These are phyloP conservation scores for Melastoma malabathricum DNA, from an alignment of 345 rosid genomes.

Conservation along the genomic window DNA sequence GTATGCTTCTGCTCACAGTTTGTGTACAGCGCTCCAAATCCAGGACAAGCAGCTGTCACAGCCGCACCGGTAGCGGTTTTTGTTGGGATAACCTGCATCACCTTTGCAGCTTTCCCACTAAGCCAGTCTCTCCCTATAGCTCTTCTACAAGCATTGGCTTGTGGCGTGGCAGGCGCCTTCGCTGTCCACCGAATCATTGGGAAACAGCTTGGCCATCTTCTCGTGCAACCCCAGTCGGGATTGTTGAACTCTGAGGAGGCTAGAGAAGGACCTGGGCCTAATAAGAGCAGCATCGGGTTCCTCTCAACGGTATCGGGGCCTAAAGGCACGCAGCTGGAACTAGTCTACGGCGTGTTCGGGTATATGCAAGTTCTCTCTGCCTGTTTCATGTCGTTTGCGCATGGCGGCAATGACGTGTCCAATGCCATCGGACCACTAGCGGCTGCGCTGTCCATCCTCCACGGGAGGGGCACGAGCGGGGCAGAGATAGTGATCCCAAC, in stretches of 20 bases:
- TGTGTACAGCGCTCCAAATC: conserved; percentile 88
- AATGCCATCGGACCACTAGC: conserved; percentile 92
- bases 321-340: conserved; percentile 68
- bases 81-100: conserved; percentile 64
- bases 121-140: conserved; percentile 46
- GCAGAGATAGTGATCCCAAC: conserved; percentile 47
- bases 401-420: conserved; percentile 92
- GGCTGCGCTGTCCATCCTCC: conserved; percentile 68
- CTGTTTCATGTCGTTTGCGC: conserved; percentile 95
- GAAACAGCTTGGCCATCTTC: conserved; percentile 75
- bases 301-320: conserved; percentile 82
- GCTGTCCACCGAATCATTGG: conserved; percentile 45
- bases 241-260: too few species aligned
- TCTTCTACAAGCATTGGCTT: conserved; percentile 56
- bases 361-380: conserved; percentile 93
- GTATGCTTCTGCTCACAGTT: conserved; percentile 33
- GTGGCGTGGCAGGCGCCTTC: conserved; percentile 72
- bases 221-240: conserved; percentile 5
- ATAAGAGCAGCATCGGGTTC: conserved; percentile 38
- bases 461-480: conserved; percentile 45
- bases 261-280: conserved; percentile 9
- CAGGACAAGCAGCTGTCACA: conserved; percentile 82
- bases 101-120: conserved; percentile 76
- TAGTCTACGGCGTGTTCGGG: conserved; percentile 84
- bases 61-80: conserved; percentile 83